Percentiles rank a stretch among this genome's conserved stretches.
Evolutionary conservation across 345 rosid genomes (phyloP).

Genomic region (Salix suchowensis): DNA sequence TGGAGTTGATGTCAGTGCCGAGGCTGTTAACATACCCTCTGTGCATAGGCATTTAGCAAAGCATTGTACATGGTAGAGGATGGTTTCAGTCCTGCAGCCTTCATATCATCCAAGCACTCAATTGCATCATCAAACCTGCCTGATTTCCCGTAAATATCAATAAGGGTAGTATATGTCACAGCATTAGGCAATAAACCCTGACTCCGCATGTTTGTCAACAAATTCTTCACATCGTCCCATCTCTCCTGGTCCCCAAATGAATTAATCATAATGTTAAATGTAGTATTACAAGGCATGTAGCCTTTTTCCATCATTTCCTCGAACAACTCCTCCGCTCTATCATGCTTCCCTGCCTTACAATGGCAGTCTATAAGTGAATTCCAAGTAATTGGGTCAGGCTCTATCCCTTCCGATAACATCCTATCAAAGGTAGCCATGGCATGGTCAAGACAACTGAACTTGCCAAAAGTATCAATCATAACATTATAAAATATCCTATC

Average conservation of each 20-base stretch:
- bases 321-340: slow-evolving; percentile 73
- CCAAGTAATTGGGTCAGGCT: slow-evolving; percentile 86
- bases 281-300: slow-evolving; percentile 68
- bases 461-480: slow-evolving; percentile 91
- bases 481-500: slow-evolving; percentile 89
- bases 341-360: slow-evolving; percentile 67
- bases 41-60: slow-evolving; percentile 93
- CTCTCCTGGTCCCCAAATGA: slow-evolving; percentile 74
- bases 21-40: slow-evolving; percentile 53
- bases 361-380: slow-evolving; percentile 91
- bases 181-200: slow-evolving; percentile 61
- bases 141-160: slow-evolving; percentile 80
- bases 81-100: slow-evolving; percentile 67
- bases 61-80: slow-evolving; percentile 93
- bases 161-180: slow-evolving; percentile 84
- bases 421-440: slow-evolving; percentile 78
- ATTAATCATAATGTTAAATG: slow-evolving; percentile 86
- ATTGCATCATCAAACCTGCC: slow-evolving; percentile 85
- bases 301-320: slow-evolving; percentile 72
- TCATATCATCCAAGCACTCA: slow-evolving; percentile 86
- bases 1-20: slow-evolving; percentile 4
- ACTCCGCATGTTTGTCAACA: slow-evolving; percentile 64
- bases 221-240: slow-evolving; percentile 71
- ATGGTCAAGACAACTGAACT: slow-evolving; percentile 83
- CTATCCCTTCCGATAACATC: slow-evolving; percentile 72